Conservation (phyloP, 2,329 filamentous ascomycete genomes). For the Neophaeococcomyces mojaviensis region DNA sequence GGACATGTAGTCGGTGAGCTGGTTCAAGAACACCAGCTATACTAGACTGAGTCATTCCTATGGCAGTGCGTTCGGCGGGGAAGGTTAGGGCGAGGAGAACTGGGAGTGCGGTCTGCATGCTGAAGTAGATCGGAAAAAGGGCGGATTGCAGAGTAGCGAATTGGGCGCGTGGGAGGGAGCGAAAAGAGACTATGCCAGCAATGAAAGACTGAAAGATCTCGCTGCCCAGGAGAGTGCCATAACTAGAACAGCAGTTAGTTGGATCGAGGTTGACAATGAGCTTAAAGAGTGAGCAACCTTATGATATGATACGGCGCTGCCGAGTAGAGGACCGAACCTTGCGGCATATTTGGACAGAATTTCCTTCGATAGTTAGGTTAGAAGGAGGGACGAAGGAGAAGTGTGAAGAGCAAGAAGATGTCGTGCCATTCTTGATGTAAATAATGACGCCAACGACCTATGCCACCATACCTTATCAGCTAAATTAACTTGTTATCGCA, state of each 20-base stretch:
- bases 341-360: slow-evolving; percentile 34
- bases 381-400: no score
- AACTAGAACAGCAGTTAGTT: no score
- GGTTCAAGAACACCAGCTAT: slow-evolving; percentile 52
- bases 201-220: slow-evolving; percentile 74
- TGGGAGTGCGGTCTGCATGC: slow-evolving; percentile 70
- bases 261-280: no score
- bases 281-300: slow-evolving; percentile 43
- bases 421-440: neutral
- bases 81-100: slow-evolving; percentile 70
- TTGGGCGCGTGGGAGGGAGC: slow-evolving; percentile 65
- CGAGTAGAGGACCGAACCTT: slow-evolving; percentile 49
- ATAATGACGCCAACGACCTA: slow-evolving; percentile 5
- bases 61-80: slow-evolving; percentile 49
- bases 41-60: slow-evolving; percentile 34
- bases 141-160: slow-evolving; percentile 74
- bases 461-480: neutral
- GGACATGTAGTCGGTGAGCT: slow-evolving; percentile 55
- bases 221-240: slow-evolving; percentile 78
- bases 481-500: neutral
- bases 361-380: no score
- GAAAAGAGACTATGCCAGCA: slow-evolving; percentile 66
- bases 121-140: slow-evolving; percentile 77
- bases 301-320: slow-evolving; percentile 69
- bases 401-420: neutral